phyloP scores from a whole-genome alignment of 768 basidiomycete genomes.

The Xerocomus potaroensis region DNA sequence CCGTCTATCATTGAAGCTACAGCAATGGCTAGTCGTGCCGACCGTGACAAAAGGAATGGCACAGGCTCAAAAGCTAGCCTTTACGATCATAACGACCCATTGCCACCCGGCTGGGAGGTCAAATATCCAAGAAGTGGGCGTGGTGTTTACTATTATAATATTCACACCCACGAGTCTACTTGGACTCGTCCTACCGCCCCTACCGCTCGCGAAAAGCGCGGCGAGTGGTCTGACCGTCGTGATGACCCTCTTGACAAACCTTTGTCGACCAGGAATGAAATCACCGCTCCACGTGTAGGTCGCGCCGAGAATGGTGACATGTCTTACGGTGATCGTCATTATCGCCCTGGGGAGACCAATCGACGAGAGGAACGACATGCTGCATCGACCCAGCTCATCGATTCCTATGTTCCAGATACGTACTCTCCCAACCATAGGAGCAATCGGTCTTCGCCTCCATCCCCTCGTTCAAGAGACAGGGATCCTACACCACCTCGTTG shows the following conservation, averaged over 20 bases:
- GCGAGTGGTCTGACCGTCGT: slow-evolving; percentile 22
- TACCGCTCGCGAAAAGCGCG: slow-evolving; percentile 21
- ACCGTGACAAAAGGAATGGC: slow-evolving; percentile 43
- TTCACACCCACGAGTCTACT: slow-evolving; percentile 49
- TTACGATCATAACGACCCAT: slow-evolving; percentile 29
- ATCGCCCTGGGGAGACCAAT: slow-evolving; percentile 44
- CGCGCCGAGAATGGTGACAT: slow-evolving; percentile 32
- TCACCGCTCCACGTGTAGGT: slow-evolving; percentile 25
- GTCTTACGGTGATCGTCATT: slow-evolving; percentile 61
- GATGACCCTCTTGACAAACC: slow-evolving; percentile 27
- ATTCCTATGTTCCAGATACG: slow-evolving; percentile 28
- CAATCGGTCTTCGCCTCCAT: slow-evolving; percentile 19
- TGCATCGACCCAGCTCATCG: slow-evolving; percentile 18
- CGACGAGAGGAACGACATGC: slow-evolving; percentile 27
- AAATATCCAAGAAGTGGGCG: slow-evolving; percentile 47
- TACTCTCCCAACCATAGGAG: slow-evolving; percentile 24
- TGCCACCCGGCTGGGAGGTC: slow-evolving; percentile 61
- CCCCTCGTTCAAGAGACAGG: slow-evolving; percentile 23
- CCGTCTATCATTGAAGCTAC: slow-evolving; percentile 58
- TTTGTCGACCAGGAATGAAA: slow-evolving; percentile 22
- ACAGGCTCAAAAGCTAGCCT: slow-evolving; percentile 20
- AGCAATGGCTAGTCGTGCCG: slow-evolving; percentile 48
- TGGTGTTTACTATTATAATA: slow-evolving; percentile 56
- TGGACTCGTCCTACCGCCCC: slow-evolving; percentile 51
- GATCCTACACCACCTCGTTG: slow-evolving; percentile 22